These are phyloP conservation scores for Aspergillus haitiensis DNA, from an alignment of 495 filamentous ascomycete species.

Conservation along the genomic window DNA sequence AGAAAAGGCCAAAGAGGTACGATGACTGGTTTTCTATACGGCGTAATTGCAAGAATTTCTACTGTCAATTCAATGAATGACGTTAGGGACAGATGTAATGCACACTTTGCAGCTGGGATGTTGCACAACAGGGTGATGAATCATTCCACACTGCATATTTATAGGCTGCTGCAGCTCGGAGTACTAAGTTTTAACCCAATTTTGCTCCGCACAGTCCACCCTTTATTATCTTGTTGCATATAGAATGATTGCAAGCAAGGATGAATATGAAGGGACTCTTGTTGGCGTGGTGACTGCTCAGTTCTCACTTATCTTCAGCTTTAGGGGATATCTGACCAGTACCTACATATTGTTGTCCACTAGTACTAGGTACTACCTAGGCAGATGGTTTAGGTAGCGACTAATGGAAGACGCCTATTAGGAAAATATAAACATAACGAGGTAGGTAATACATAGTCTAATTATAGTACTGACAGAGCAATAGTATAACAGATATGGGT, in stretches of 20 bases:
- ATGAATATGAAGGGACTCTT: not conserved
- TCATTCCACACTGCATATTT: not conserved
- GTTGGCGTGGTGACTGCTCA: too few relatives aligned
- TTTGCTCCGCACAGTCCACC: not conserved
- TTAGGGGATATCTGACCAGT: too few relatives aligned
- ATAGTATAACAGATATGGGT: conserved; percentile 11
- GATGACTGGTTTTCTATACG: not conserved
- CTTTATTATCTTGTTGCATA: not conserved
- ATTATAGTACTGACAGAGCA: conserved; percentile 2
- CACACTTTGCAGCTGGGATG: not conserved
- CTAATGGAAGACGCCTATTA: too few relatives aligned
- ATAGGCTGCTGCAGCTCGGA: not conserved
- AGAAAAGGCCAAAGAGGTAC: too few relatives aligned
- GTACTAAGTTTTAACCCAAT: not conserved
- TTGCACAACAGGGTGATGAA: not conserved
- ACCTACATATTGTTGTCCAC: too few relatives aligned
- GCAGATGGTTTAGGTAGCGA: too few relatives aligned
- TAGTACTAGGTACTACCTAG: too few relatives aligned
- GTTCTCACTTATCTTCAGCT: too few relatives aligned
- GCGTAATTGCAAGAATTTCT: not conserved
- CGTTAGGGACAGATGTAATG: not conserved
- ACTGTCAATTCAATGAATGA: not conserved
- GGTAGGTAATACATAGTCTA: conserved; percentile 13
- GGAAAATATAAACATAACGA: not conserved
- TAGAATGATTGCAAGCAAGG: not conserved